Base-by-base conservation (phyloP, 257 asterid species). In the Solanum acaule region DNA sequence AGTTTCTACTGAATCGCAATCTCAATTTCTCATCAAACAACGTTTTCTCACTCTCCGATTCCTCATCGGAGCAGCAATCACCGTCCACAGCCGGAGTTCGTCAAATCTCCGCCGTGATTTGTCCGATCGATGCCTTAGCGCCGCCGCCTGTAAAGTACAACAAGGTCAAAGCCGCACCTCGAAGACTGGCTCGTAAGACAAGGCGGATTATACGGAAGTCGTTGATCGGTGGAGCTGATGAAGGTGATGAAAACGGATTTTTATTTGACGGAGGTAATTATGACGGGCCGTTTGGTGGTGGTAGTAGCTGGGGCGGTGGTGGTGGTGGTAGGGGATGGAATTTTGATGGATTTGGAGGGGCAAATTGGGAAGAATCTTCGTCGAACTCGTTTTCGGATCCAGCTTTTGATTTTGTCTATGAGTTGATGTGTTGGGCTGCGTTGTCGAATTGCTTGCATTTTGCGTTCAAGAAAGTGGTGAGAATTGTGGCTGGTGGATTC, bases 351-450 rank as follows among this genome's bases (percentile, higher is more conserved):
- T 67, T 90, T 87, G 98, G 95, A 75, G 94, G 96, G 75, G 38
- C 92, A 44, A 89, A 92, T 85, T 94, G 99, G 99, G 98, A 89
- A 40, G 99, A 92, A 23, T 89, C 89, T 31, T 84, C 96, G 1
- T 91, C 91, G 18, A 67, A 93, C 70, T 92, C 96, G 6, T 87
- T 92, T 38, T 79, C 94, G n/a, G 98, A 96, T 88, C 98, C 98
- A 56, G 99, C 98, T 15, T 96, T 95, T 42, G 98, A 96, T 92
- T 91, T 96, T 33, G 99, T 96, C 6, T 96, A 94, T 37, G 98
- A 93, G 93, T 93, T 96, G 83, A 73, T 96, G 84, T 91, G 97
- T 77, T 95, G 95, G 98, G 93, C 96, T 27, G 95, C 94, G 38
- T 89, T 96, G 89, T 95, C 99, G 3, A 94, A 95, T 89, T 96